Base-by-base conservation (phyloP, 2,329 filamentous ascomycete species). In the Didymella lethalis region DNA sequence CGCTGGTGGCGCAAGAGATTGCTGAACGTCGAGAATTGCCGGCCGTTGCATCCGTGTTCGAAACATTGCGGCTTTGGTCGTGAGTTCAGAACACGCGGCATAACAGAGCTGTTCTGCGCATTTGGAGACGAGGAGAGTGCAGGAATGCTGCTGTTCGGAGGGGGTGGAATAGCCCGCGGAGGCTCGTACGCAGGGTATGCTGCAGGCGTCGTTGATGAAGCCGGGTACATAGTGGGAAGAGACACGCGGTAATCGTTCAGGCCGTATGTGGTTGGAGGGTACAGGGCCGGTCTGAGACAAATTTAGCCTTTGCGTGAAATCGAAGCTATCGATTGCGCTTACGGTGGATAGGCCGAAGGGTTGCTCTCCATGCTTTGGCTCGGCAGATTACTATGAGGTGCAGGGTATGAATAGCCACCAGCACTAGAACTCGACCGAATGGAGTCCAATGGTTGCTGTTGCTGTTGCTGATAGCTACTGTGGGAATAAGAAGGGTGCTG, bases 11-110 rank as follows among this genome's bases (percentile, higher is more conserved):
- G 86, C 36, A 97, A 82, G 3, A 97, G 85, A 75, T 97, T 97
- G 85, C 93, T 97, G 75, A 97, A 97, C 3, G 94, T 97, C 18
- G 92, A 96, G 74, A 98, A 98, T 72, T 96, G 91, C 29, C 93
- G 88, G 20, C 94, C 94, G 71, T 97, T 97, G 82, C 94, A 98
- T 11, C 93, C 94, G 73, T 98, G 94, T 61, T 97, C 94, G 91
- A 92, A 98, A 78, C 94, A 97, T 75, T 96, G 92, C 45, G 93
- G 93, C 79, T 96, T 96, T n/a, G 92, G 92, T 64, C 91, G 86
- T 67, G 87, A 88, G 75, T 90, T 89, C 18, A 93, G 84, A 16
- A 93, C 86, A 59, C 90, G 84, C 16, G 71, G 75, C 70, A 69
- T 71, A 10, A 74, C 67, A 28, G 67, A 62, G 57, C 59, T 70